Evolutionary conservation across 441 rosid species (phyloP), one percentile per base, ranked within the genome.

Genomic region (Gossypium lobatum): DNA sequence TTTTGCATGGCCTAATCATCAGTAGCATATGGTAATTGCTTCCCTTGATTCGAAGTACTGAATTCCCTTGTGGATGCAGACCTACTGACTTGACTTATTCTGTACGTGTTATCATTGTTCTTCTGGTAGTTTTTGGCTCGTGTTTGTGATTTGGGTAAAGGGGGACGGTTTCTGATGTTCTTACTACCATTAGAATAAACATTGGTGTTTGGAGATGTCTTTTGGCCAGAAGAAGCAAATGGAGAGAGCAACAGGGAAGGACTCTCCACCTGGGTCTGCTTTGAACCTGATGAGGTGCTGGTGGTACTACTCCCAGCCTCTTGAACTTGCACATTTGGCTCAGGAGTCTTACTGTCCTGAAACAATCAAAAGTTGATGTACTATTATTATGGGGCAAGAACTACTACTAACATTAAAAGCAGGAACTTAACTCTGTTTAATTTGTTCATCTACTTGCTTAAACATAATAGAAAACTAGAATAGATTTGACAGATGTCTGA

Each of bases 61-160:
- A 72, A 83, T 61, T 89, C 91, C 78, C 88, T 82, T 0, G 86
- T 74, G 1, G 85, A 84, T 54, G 80, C 78, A 75, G 92, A 86
- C 82, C 87, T 82, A 26, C 73, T 25, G 26, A 85, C 75, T 68
- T 77, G 83, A 76, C 73, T 80, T 50, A 81, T 71, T 57, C 79
- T 86, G 81, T 76, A 78, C 77, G 70, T 5, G 25, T 77, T 76
- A 59, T 73, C 73, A 25, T 54, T 67, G 58, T 73, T 74, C 46
- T 75, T 76, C 6, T 58, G 52, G 71, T 76, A 78, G 58, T 75
- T 76, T n/a, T 16, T 28, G 11, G 62, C 64, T 65, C 68, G 48
- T 21, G 75, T 54, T 74, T 65, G 80, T 52, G 78, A 79, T 3
- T 55, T 28, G 2, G 88, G 88, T 78, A 80, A 73, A 16, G 80